Percentiles rank a stretch among this genome's conserved stretches.
Evolutionary conservation across 495 filamentous ascomycete species (phyloP).

Genomic region (Apiosordaria backusii): DNA sequence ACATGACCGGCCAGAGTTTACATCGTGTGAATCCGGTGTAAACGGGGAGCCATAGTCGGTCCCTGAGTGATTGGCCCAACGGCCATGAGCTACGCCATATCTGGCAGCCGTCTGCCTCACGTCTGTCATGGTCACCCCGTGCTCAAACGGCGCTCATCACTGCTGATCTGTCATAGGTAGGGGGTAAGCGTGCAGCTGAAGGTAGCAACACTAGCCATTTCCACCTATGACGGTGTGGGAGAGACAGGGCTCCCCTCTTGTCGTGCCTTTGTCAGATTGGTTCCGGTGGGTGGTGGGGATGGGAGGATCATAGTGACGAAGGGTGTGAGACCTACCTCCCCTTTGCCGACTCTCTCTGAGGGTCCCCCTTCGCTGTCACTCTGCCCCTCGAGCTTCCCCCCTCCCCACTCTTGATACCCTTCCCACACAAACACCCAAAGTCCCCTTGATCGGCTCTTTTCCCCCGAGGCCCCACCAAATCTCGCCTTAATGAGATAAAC

Average conservation of each 20-base stretch:
- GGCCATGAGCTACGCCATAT: slow-evolving; percentile 8
- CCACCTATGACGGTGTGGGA: not conserved
- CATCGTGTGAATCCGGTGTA: not conserved
- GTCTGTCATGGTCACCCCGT: slow-evolving; percentile 28
- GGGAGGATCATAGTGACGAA: slow-evolving; percentile 13
- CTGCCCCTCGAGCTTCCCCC: not conserved
- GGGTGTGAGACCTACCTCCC: slow-evolving; percentile 6
- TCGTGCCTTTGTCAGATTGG: slow-evolving; percentile 14
- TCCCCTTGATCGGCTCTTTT: not conserved
- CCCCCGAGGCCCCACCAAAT: slow-evolving; percentile 7
- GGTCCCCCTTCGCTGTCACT: not conserved
- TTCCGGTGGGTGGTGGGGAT: not conserved
- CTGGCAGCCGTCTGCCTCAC: slow-evolving; percentile 13
- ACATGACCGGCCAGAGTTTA: not conserved
- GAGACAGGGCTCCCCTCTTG: not conserved
- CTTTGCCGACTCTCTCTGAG: not conserved
- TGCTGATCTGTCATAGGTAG: slow-evolving; percentile 35
- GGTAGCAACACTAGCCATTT: slow-evolving; percentile 16
- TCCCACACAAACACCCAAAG: not conserved
- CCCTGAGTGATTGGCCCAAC: not conserved
- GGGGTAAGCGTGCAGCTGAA: slow-evolving; percentile 19
- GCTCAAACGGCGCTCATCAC: slow-evolving; percentile 31
- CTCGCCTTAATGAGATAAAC: slow-evolving; percentile 23
- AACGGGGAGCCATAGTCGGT: slow-evolving; percentile 1
- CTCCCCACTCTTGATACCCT: not conserved